Evolutionary conservation across 1,284 basidiomycete species (phyloP).

Genomic region (Microbotryomycetes sp.): DNA sequence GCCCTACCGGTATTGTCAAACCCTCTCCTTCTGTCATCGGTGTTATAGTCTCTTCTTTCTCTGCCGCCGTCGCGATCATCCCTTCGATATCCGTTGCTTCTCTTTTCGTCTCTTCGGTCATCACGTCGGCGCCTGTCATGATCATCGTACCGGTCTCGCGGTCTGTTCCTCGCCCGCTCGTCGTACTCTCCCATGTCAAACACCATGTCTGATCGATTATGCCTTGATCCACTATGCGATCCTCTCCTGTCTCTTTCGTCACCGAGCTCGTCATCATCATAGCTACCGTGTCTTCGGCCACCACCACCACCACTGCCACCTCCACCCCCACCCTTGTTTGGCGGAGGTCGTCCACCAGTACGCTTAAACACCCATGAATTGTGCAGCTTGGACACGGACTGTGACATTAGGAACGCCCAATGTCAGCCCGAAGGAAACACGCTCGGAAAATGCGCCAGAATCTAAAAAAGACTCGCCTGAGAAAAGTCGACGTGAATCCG

Average conservation of each 20-base stretch:
- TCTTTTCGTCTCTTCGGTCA: constrained; percentile 3
- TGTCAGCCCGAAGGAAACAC: too few species aligned
- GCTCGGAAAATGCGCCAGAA: not conserved
- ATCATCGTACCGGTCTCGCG: constrained; percentile 26
- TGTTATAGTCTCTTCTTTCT: not conserved
- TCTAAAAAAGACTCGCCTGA: constrained; percentile 46
- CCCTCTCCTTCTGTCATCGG: not conserved
- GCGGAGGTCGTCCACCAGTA: constrained; percentile 35
- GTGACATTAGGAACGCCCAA: constrained; percentile 47
- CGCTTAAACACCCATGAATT: constrained; percentile 43
- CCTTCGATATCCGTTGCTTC: not conserved
- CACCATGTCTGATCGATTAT: constrained; percentile 27
- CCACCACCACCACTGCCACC: constrained; percentile 36
- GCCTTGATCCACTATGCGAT: not conserved
- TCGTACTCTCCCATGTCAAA: constrained; percentile 29
- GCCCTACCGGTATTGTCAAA: not conserved
- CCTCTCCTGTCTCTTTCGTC: not conserved
- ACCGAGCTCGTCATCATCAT: not conserved
- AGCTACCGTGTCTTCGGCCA: constrained; percentile 22
- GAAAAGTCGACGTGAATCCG: constrained; percentile 96
- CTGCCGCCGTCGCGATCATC: not conserved
- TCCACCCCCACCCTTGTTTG: constrained; percentile 32
- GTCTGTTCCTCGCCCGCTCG: constrained; percentile 9
- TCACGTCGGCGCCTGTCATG: constrained; percentile 14
- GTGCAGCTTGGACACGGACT: constrained; percentile 66